Base-by-base conservation (phyloP, 441 rosid species). In the Breynia disticha region DNA sequence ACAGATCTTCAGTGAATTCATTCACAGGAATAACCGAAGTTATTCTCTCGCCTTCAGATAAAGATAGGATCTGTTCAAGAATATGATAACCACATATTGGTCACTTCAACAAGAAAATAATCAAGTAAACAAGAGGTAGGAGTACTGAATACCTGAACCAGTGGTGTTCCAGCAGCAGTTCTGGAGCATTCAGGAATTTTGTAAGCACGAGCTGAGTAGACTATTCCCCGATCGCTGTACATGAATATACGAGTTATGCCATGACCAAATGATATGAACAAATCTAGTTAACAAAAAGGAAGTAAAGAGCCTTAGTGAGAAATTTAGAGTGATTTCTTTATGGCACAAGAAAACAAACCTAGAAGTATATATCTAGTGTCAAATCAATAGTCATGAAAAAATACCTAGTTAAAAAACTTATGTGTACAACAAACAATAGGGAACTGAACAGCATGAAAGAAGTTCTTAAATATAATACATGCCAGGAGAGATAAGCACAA, bases 171-270 rank as follows among this genome's bases (percentile, higher is more conserved):
- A 57, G 97, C 97, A 52, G 98, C 97, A 72, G 67, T 75, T 54
- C 95, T 82, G 24, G 83, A 72, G 71, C 91, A 80, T 74, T 91
- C 95, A 52, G 98, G 90, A 61, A 88, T 88, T 80, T 88, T 91
- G 68, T 80, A 91, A n/a, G 98, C 97, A 66, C 94, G 94, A 22
- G 94, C 79, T 46, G 98, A 84, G 77, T 88, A 88, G 44, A 91
- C 98, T 60, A 86, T 84, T 56, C 98, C 98, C 57, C 60, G 75
- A 59, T 91, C 97, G 63, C 97, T 91, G 83, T 61, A 60, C 52
- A 59, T 53, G 32, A 61, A 68, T 21, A 19, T 37, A 42, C 52
- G 22, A 61, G 38, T 32, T 42, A 44, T 43, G 47, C 28, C 11
- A 39, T 11, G 54, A 51, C 48, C 21, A 65, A 48, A 35, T 49